Evolutionary conservation across 1,139 yeast species (phyloP).

Genomic region (Candida sp.): DNA sequence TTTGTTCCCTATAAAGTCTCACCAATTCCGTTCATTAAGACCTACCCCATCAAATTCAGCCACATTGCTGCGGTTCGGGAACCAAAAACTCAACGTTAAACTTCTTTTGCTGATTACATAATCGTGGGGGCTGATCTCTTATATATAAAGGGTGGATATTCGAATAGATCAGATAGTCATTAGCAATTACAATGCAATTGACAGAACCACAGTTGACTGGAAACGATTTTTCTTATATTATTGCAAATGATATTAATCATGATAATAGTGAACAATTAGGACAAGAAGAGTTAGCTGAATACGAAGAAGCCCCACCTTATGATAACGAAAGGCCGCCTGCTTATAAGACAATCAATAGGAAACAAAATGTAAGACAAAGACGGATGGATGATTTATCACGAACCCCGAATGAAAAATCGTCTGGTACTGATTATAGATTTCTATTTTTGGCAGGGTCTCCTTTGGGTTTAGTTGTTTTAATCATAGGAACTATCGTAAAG

Average conservation of each 20-base stretch:
- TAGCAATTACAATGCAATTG: not conserved
- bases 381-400: too few species aligned
- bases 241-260: not conserved
- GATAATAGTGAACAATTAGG: not conserved
- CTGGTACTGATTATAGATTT: not conserved
- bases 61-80: too few species aligned
- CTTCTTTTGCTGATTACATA: too few species aligned
- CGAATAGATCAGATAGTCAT: too few species aligned
- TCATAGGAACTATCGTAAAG: not conserved
- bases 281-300: not conserved
- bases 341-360: not conserved
- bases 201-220: not conserved
- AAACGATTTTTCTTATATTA: not conserved
- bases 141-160: too few species aligned
- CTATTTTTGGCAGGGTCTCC: not conserved
- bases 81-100: too few species aligned
- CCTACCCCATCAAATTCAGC: too few species aligned
- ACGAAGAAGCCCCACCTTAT: not conserved
- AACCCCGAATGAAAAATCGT: too few species aligned
- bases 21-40: too few species aligned
- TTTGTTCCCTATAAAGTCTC: too few species aligned
- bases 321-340: not conserved
- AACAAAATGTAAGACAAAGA: not conserved
- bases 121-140: too few species aligned
- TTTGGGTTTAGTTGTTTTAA: not conserved